Evolutionary conservation across 768 basidiomycete species (phyloP), one percentile per base, ranked within the genome.

Genomic region (Clitopilus hobsonii): DNA sequence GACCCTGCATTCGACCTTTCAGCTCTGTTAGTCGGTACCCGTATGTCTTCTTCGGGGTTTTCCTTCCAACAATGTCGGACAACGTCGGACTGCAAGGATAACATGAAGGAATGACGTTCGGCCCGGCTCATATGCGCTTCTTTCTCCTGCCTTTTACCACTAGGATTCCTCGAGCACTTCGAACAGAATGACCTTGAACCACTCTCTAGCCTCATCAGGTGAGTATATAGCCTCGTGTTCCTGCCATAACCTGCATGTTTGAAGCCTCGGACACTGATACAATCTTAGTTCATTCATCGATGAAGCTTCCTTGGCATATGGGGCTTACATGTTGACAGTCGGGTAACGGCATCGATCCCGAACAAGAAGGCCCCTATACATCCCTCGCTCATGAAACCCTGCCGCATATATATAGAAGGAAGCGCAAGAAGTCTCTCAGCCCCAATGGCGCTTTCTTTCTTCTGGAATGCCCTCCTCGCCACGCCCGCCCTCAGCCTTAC

Each of bases 401-500:
- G n/a, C n/a, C n/a, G n/a, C 14, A 30, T 41, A 41, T 51, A 47
- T 38, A 53, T n/a, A n/a, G n/a, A n/a, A n/a, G n/a, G n/a, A n/a
- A n/a, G n/a, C n/a, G n/a, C n/a, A n/a, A n/a, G n/a, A n/a, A n/a
- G n/a, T n/a, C n/a, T n/a, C n/a, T n/a, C n/a, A n/a, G n/a, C n/a
- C n/a, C 57, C 61, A 28, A 23, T 52, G 22, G 45, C 61, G 24
- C 56, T 54, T 7, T 36, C 22, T 29, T 56, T 60, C 47, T 54
- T 56, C 26, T 54, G 41, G 41, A 2, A 18, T 11, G n/a, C 41
- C 41, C 16, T 45, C 22, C 41, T 45, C 18, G 22, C 49, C 6
- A 8, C 49, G 27, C 24, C 16, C 2, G 49, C 26, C 10, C 16
- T 51, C 6, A 7, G 25, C 22, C 56, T 70, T 24, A 58, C 71